Evolutionary conservation across 1,284 basidiomycete genomes (phyloP).

Genomic region (Naganishia albida): DNA sequence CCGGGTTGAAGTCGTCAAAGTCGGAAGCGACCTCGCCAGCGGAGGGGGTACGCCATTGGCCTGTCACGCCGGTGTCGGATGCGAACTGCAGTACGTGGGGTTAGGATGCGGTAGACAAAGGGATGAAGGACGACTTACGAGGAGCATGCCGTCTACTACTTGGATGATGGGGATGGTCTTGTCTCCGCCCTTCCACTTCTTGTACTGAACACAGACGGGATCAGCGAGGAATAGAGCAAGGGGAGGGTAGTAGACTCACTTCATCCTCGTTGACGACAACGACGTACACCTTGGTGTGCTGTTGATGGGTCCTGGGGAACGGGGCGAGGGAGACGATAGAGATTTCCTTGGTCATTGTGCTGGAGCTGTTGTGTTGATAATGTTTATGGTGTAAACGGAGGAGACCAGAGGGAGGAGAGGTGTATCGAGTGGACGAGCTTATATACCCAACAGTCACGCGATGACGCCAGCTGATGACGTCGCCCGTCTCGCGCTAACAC

Average conservation of each 20-base stretch:
- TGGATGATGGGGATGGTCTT: conserved; percentile 31
- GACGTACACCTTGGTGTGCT: conserved; percentile 34
- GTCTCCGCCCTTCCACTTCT: conserved; percentile 33
- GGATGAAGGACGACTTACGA: conserved; percentile 15
- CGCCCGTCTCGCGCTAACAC: neutral
- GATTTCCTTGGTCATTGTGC: conserved; percentile 33
- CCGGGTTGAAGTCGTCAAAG: conserved; percentile 31
- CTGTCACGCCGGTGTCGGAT: conserved; percentile 25
- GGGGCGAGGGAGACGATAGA: conserved; percentile 32
- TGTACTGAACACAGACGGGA: conserved; percentile 24
- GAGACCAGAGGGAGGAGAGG: neutral
- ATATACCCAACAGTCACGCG: neutral
- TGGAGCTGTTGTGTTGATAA: neutral
- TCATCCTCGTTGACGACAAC: conserved; percentile 31
- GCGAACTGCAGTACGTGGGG: conserved; percentile 32
- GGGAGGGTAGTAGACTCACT: conserved; percentile 1
- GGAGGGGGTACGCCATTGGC: conserved; percentile 33
- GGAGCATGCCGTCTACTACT: conserved; percentile 28
- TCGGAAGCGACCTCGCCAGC: conserved; percentile 34
- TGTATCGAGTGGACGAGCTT: neutral
- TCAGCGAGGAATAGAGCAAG: neutral
- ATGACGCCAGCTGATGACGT: conserved; percentile 20
- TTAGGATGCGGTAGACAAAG: neutral
- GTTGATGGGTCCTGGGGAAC: conserved; percentile 2
- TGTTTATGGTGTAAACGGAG: neutral